Evolutionary conservation across 2,329 filamentous ascomycete genomes (phyloP), one percentile per base, ranked within the genome.

Genomic region (Nannizzia gypsea): DNA sequence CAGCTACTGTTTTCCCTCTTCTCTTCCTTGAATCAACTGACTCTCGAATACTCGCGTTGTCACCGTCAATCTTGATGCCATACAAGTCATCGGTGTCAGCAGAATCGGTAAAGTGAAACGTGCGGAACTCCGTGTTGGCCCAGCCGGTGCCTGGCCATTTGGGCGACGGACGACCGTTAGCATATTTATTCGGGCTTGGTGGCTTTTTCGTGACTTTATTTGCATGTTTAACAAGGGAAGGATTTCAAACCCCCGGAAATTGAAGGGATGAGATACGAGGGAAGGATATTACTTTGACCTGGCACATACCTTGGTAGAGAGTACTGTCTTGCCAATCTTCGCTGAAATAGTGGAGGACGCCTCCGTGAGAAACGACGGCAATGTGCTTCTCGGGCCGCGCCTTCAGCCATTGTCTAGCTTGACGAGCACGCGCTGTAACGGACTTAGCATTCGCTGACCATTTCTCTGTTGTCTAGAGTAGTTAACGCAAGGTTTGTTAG

Each of bases 291-390:
- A 42, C 38, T n/a, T 13, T 36, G n/a, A n/a, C n/a, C n/a, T n/a
- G n/a, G n/a, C n/a, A 65, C 70, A 26, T 70, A 77, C 77, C 78
- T 62, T 74, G 69, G 64, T 76, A 77, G 48, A 72, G 69, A 55
- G 75, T 77, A 66, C 66, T 80, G 46, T 84, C 87, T 59, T 83
- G 78, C 83, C 85, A 95, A 67, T 95, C 90, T 65, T 90, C 83
- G 0, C 89, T 93, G 63, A 96, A 75, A 67, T 89, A 95, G 71
- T 96, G 90, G 67, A 95, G 70, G 66, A 91, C 88, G 0, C 87
- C 88, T 1, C 90, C 90, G 67, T 95, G 90, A 2, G 89, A 87
- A 6, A 95, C 89, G 1, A 90, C 79, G 0, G 86, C 83, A 28
- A 95, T 81, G 66, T 92, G 81, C 67, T 88, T 84, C 66, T 83